Evolutionary conservation across 2,329 filamentous ascomycete genomes (phyloP), one percentile per base, ranked within the genome.

Genomic region (Leptographium procerum): DNA sequence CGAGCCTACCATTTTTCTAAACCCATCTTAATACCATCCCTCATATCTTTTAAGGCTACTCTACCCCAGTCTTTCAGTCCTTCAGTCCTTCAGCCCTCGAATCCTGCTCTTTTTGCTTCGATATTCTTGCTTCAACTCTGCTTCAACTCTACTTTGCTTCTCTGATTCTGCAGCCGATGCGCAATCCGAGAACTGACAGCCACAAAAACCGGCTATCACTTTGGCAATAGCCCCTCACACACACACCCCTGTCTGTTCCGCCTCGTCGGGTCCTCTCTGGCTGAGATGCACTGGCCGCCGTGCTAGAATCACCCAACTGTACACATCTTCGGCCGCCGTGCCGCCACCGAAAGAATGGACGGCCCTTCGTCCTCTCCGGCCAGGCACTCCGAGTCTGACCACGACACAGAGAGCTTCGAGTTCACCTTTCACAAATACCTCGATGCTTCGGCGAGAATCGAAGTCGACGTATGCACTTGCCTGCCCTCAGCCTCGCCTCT

Each of bases 391-490:
- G 33, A 43, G 5, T 22, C 52, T 3, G 54, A 56, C 14, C 22
- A n/a, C 13, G 53, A 47, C 26, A 16, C n/a, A 2, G 28, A 9
- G 5, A 56, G 54, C 14, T 66, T 63, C 36, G 54, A 65, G 33
- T 68, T 67, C 55, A 67, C 66, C 3, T 69, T 69, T 34, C 64
- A 67, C 57, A 57, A 61, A 1, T 65, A 65, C 48, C 52, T 67
- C 16, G 61, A 66, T 40, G 61, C 63, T 45, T 61, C 62, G 2
- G 48, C 56, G 7, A 61, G 59, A 1, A 64, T 66, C 19, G 66
- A 67, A 50, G 57, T 63, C 1, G 66, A 68, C 60, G 66, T 66
- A 31, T 33, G 4, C 22, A n/a, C n/a, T n/a, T n/a, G 6, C 22
- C 2, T 29, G 16, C n/a, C 5, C 24, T 56, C 3, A 31, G 2